Conservation (phyloP, 345 rosid genomes). For the Physaria fendleri region DNA sequence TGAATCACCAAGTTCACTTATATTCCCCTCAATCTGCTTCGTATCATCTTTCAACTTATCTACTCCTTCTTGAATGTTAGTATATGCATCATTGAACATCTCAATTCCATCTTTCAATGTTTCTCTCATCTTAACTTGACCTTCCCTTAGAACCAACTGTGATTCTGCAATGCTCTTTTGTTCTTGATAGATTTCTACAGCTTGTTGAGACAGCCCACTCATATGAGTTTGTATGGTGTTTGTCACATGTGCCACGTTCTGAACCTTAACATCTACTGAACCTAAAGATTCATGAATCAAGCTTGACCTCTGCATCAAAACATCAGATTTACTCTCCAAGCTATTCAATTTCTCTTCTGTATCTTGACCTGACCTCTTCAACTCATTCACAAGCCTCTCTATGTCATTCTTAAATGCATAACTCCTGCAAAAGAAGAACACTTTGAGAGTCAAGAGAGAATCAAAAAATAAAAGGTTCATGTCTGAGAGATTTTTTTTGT, state of each 20-base stretch:
- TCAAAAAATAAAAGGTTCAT: neutral
- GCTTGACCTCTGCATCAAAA: too few relatives aligned
- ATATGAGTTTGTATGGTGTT: too few relatives aligned
- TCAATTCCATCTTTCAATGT: conserved; percentile 55
- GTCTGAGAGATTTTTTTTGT: neutral
- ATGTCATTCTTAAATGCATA: conserved; percentile 57
- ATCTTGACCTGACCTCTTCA: conserved; percentile 47
- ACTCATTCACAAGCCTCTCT: conserved; percentile 76
- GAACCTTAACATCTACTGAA: too few relatives aligned
- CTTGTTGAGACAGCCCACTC: conserved; percentile 41
- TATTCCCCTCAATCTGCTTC: conserved; percentile 50
- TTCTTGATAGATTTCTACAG: conserved; percentile 45
- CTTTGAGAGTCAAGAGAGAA: too few relatives aligned
- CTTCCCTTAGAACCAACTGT: conserved; percentile 47
- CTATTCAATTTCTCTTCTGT: conserved; percentile 53
- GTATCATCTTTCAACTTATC: conserved; percentile 48
- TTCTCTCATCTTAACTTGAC: conserved; percentile 54
- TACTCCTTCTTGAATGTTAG: conserved; percentile 43
- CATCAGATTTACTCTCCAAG: too few relatives aligned
- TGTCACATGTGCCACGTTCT: too few relatives aligned
- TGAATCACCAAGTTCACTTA: conserved; percentile 43
- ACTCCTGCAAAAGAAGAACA: conserved; percentile 39
- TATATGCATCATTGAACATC: conserved; percentile 44
- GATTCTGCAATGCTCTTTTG: conserved; percentile 52
- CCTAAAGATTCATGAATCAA: too few relatives aligned